Base-by-base conservation (phyloP, 2,329 filamentous ascomycete species). In the Paracamarosporium sp. region DNA sequence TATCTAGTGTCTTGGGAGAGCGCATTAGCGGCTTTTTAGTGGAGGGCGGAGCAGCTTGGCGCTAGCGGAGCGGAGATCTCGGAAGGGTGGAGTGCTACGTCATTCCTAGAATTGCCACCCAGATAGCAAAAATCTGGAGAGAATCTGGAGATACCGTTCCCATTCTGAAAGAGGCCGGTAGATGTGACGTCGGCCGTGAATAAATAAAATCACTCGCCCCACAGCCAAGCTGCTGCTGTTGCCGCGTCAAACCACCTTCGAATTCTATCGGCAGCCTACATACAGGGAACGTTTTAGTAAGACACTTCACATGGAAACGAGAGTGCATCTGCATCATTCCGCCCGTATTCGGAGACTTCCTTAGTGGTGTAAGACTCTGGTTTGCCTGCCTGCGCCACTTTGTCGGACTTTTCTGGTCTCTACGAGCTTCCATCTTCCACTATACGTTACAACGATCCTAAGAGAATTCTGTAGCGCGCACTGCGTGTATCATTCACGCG, bases 31-130 rank as follows among this genome's bases (percentile, higher is more conserved):
- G 28, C 17, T 15, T 25, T n/a, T 24, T 44, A 36, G 28, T 25
- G 17, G 51, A 22, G 52, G 45, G 46, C 53, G 53, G 46, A 50
- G 45, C 38, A 35, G 5, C 53, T 50, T 55, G 46, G 46, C 44
- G 15, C 36, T 25, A 30, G 53, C 53, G 45, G 53, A 40, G 47
- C 47, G 47, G 47, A 50, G n/a, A n/a, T 3, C 5, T 50, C n/a
- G 24, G 33, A 20, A 2, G 7, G 33, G 33, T 31, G 46, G 33
- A 50, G 28, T 13, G 17, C 17, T 35, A 50, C 47, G 33, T 50
- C 47, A 50, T 15, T 25, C 7, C 15, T 25, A 13, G 20, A 9
- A 33, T 48, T 17, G 47, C 47, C 22, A 28, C 46, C 20, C n/a
- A 28, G 6, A n/a, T n/a, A 24, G 27, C 5, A 5, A 13, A 50